These are phyloP conservation scores for Lentinus polychrous DNA, from an alignment of 1,284 basidiomycete species.

Conservation along the genomic window DNA sequence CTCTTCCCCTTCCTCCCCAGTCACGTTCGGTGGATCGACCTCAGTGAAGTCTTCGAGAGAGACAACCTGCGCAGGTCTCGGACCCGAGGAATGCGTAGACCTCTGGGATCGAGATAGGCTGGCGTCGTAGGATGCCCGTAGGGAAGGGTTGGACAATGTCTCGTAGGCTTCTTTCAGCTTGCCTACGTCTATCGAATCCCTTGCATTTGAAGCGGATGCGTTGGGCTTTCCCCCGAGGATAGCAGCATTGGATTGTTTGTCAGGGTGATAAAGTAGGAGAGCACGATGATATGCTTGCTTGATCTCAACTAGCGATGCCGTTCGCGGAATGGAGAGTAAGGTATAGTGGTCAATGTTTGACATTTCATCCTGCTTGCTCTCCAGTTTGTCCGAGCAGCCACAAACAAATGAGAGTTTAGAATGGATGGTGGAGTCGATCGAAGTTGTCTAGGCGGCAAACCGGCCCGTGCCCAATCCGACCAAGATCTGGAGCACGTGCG, in stretches of 20 bases:
- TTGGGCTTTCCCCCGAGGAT: slow-evolving; percentile 6
- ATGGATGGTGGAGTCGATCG: too few relatives aligned
- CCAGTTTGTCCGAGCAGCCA: too few relatives aligned
- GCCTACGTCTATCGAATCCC: slow-evolving; percentile 36
- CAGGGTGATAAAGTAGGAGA: slow-evolving; percentile 60
- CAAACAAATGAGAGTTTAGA: too few relatives aligned
- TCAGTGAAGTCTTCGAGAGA: slow-evolving; percentile 66
- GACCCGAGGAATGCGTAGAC: slow-evolving; percentile 20
- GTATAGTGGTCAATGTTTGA: slow-evolving; percentile 23
- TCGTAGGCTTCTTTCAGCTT: slow-evolving; percentile 55
- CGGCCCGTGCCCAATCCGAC: too few relatives aligned
- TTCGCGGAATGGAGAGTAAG: slow-evolving; percentile 25
- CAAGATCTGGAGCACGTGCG: too few relatives aligned
- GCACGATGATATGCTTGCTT: slow-evolving; percentile 66
- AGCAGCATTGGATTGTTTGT: slow-evolving; percentile 45
- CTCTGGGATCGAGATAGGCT: slow-evolving; percentile 9
- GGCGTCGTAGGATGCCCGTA: slow-evolving; percentile 45
- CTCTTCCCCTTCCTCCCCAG: slow-evolving; percentile 8
- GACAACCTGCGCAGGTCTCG: slow-evolving; percentile 68
- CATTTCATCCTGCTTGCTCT: too few relatives aligned
- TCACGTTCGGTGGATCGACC: slow-evolving; percentile 20
- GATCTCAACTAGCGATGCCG: slow-evolving; percentile 37
- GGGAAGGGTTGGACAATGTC: slow-evolving; percentile 40
- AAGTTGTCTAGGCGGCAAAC: too few relatives aligned
- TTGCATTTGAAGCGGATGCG: slow-evolving; percentile 2